Percentiles rank a stretch among this genome's conserved stretches.
Conservation (phyloP, 1,284 basidiomycete genomes). For the Irpex sp. region DNA sequence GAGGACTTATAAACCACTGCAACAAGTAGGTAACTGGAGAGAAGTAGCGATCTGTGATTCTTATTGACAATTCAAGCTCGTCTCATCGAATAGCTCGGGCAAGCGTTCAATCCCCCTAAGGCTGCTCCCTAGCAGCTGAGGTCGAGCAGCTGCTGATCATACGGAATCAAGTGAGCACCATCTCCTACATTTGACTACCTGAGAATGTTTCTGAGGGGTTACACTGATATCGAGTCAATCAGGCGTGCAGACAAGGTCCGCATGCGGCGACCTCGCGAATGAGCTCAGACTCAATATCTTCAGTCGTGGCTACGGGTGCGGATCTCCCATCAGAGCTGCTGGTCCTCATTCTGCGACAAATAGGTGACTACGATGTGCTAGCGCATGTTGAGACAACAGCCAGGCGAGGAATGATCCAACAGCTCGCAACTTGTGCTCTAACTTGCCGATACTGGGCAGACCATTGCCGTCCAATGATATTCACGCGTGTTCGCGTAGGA, state of each 20-base stretch:
- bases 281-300: too few relatives aligned
- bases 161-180: background rate
- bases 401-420: background rate
- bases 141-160: background rate
- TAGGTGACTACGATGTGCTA: background rate
- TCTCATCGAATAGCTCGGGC: too few relatives aligned
- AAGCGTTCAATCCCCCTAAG: too few relatives aligned
- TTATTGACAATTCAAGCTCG: too few relatives aligned
- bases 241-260: too few relatives aligned
- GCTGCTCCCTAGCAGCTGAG: too few relatives aligned
- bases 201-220: background rate
- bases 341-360: background rate
- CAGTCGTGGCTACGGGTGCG: too few relatives aligned
- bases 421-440: background rate
- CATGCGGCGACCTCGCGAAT: too few relatives aligned
- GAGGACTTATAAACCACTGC: too few relatives aligned
- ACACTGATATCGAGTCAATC: too few relatives aligned
- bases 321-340: background rate
- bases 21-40: too few relatives aligned
- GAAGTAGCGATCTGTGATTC: too few relatives aligned
- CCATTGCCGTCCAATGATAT: background rate
- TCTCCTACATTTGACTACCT: background rate
- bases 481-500: background rate
- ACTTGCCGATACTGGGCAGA: background rate
- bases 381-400: background rate